These are phyloP conservation scores for Leccinum incarnatum DNA, from an alignment of 768 basidiomycete species.

Conservation along the genomic window DNA sequence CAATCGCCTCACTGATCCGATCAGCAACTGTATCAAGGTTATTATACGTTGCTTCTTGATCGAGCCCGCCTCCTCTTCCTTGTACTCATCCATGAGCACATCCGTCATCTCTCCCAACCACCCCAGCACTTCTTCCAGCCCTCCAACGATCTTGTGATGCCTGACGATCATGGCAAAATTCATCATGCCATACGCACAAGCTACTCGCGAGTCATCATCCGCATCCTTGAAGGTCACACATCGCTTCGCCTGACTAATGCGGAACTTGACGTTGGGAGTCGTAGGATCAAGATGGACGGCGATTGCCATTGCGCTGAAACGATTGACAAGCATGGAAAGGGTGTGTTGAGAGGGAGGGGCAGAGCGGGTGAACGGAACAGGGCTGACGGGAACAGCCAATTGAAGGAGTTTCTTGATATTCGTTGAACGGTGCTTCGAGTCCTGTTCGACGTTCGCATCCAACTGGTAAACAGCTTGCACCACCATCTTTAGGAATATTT, in stretches of 20 bases:
- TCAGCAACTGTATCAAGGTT: constrained; percentile 39
- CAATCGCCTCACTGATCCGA: constrained; percentile 56
- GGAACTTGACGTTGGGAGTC: constrained; percentile 42
- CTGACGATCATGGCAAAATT: constrained; percentile 63
- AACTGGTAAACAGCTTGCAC: constrained; percentile 49
- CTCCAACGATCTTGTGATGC: constrained; percentile 43
- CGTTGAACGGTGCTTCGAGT: constrained; percentile 36
- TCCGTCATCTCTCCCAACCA: constrained; percentile 67
- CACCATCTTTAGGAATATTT: constrained; percentile 79
- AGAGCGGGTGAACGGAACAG: constrained; percentile 59
- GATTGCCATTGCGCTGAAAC: constrained; percentile 69
- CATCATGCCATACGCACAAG: constrained; percentile 73
- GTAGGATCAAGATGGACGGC: constrained; percentile 66
- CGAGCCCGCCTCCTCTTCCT: constrained; percentile 25
- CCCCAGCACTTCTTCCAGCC: constrained; percentile 48
- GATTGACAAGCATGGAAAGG: constrained; percentile 78
- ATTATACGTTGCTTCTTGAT: constrained; percentile 29
- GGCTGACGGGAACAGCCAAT: constrained; percentile 66
- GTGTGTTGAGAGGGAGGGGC: constrained; percentile 50
- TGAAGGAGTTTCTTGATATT: constrained; percentile 68
- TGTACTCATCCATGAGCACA: constrained; percentile 55
- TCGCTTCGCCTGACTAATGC: constrained; percentile 61
- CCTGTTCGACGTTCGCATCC: constrained; percentile 33
- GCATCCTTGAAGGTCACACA: constrained; percentile 69
- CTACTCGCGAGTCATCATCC: constrained; percentile 59